Evolutionary conservation across 2,329 filamentous ascomycete genomes (phyloP), one percentile per base, ranked within the genome.

Genomic region (Penicillium sp.): DNA sequence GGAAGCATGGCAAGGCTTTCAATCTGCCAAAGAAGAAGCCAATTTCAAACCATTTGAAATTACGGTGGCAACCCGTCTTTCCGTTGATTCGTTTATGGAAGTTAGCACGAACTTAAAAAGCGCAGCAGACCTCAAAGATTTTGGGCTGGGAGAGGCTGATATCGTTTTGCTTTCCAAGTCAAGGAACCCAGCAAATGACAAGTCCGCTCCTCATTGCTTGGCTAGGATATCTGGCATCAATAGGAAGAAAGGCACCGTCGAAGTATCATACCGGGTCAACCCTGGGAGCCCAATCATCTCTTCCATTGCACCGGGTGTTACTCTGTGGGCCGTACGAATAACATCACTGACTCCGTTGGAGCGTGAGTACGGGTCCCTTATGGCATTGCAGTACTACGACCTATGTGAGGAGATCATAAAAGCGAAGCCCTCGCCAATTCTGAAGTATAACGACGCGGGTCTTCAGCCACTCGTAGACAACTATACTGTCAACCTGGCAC

Each of bases 1-100:
- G 24, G 94, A 99, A 77, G 93, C 93, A 28, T 99, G 94, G 94
- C 89, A 95, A 68, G 89, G 90, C 4, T 94, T 99, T 69, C 87
- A 95, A 51, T 92, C 91, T 50, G 84, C 90, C 20, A 92, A 92
- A 69, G 91, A 97, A 66, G 94, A 99, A 71, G 84, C 87, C 48
- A 89, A 83, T 20, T 85, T 86, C 61, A 91, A 88, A 67, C 79
- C 90, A 0, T 95, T 96, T 66, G 90, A 91, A 59, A 85, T 97
- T 71, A 95, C 92, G 67, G 83, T 99, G 53, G 83, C 89, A 50
- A 95, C 89, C 66, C 88, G 94, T 60, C 86, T 94, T 67, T 94
- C 87, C 47, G 91, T 99, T 11, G 94, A 99, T 73, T 88, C 88
- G 51, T 97, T 96, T 66, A 82, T 97, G 60, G 94, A 99, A 75